Evolutionary conservation across 805 yeast species (phyloP).

Genomic region (Kazachstania viticola): DNA sequence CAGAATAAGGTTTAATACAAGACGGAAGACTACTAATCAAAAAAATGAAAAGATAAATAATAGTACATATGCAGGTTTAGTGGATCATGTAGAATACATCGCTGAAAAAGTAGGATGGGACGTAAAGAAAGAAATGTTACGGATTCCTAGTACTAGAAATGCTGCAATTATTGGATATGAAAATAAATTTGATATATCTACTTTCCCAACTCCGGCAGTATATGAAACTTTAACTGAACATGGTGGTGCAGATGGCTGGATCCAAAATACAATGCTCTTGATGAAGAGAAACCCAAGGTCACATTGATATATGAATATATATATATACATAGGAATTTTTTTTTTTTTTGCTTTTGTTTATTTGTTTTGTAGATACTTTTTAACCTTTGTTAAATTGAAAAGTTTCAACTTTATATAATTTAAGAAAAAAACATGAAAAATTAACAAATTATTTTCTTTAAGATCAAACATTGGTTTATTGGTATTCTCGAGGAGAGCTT

Average conservation of each 20-base stretch:
- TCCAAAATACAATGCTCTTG: conserved; percentile 63
- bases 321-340: not conserved
- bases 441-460: too few species aligned
- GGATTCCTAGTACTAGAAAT: conserved; percentile 91
- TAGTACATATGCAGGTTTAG: conserved; percentile 76
- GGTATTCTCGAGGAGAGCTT: too few species aligned
- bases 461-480: too few species aligned
- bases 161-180: conserved; percentile 73
- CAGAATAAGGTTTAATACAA: conserved; percentile 50
- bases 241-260: conserved; percentile 91
- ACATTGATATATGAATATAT: conserved; percentile 33
- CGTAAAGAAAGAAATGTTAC: conserved; percentile 70
- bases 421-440: too few species aligned
- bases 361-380: not conserved
- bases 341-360: not conserved
- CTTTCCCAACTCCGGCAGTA: conserved; percentile 29
- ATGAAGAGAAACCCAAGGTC: conserved; percentile 61
- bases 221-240: conserved; percentile 57
- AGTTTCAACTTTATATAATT: too few species aligned
- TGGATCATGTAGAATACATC: conserved; percentile 69
- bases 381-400: not conserved
- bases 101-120: conserved; percentile 70
- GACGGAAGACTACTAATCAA: conserved; percentile 16
- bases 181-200: conserved; percentile 19
- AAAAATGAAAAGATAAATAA: conserved; percentile 12